Evolutionary conservation across 106 monocot species (phyloP), one percentile per base, ranked within the genome.

Genomic region (Xerophyta viscosa): DNA sequence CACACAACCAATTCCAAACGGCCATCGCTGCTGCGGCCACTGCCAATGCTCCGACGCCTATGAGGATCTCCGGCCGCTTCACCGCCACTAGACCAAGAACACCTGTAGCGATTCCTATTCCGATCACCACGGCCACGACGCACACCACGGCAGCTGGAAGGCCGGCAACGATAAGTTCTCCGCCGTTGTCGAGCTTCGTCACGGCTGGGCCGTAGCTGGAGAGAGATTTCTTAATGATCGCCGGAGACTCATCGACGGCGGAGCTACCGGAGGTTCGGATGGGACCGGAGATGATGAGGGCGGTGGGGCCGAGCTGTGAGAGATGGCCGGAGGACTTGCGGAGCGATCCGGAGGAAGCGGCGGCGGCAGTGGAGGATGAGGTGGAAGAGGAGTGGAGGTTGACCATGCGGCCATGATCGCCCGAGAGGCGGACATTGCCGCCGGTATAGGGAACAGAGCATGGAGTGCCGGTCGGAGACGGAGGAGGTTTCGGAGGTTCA

Each of bases 201-300:
- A 72, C 72, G 3, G 50, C 41, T 5, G 63, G 37, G 8, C 71
- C 71, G 41, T 62, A 57, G 24, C 6, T 15, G 3, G 6, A 10
- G 23, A 15, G 2, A 2, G 6, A 39, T 39, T 27, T 21, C 47
- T 56, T 56, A 54, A 18, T 56, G 52, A 18, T 43, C 12, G 14
- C 5, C 18, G 12, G 19, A 24, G 70, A 52, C n/a, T 42, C n/a
- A n/a, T n/a, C n/a, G n/a, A n/a, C n/a, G n/a, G n/a, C n/a, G n/a
- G n/a, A n/a, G n/a, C n/a, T n/a, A n/a, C n/a, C n/a, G n/a, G n/a
- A n/a, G n/a, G n/a, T 21, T 18, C 31, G 69, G 0, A 43, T 26
- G 0, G 69, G 70, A 18, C 68, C 59, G 14, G 70, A 64, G 20
- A 58, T 70, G 52, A 80, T 66, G 29, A 80, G 75, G 3, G 70